Evolutionary conservation across 2,329 filamentous ascomycete species (phyloP), one percentile per base, ranked within the genome.

Genomic region (Aspergillus sp.): DNA sequence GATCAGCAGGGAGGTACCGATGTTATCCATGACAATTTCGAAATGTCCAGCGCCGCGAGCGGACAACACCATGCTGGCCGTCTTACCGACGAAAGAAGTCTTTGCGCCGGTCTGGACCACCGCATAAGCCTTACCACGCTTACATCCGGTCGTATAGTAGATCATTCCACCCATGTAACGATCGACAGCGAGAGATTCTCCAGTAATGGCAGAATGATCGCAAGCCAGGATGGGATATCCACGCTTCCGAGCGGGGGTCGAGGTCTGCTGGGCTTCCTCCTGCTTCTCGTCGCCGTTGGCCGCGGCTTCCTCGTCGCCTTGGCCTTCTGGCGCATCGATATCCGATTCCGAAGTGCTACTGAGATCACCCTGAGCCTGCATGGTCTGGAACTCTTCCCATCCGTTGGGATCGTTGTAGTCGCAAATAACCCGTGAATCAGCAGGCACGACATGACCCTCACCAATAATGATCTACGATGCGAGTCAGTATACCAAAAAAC

Each of bases 21-120:
- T 90, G 60, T 82, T 87, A 77, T 90, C 86, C 87, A 90, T 90
- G 75, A 90, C 88, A 52, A 87, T 83, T 77, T 90, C 89, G 78
- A 89, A 89, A 72, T 89, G 86, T 67, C 87, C 87, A 68, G 87
- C 85, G 66, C 89, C 87, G 73, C 87, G 82, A 56, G 87, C 87
- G 54, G 85, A 84, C 72, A 88, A 82, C 45, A 90, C 87, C 59
- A 90, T 81, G 56, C 80, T 82, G 43, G 87, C 87, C 60, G 87
- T 90, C 67, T 84, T 84, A 70, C 87, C 87, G 68, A 90, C 87
- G 73, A 90, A 91, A 50, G 87, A 90, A 70, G 81, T 81, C 69
- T 82, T 85, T 49, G 87, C 87, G 49, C 82, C 80, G 52, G 84
- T 82, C 51, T 83, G 82, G 60, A 85, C 82, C 52, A 91, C 81